Percentiles rank a stretch among this genome's conserved stretches.
Conservation (phyloP, 2,329 filamentous ascomycete genomes). For the Elsinoe perseae region DNA sequence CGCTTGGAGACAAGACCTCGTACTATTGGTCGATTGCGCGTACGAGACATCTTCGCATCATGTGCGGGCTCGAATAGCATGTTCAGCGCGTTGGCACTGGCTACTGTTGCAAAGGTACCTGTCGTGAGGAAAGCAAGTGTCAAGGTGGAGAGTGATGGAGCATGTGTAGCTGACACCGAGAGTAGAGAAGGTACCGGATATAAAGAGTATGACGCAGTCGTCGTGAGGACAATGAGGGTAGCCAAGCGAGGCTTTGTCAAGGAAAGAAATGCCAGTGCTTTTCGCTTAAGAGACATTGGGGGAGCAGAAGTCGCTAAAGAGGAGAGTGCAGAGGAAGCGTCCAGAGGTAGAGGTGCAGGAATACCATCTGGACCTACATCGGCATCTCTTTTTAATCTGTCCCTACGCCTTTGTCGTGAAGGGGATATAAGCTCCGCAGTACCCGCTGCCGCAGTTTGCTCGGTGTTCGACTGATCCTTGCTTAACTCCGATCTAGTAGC, state of each 20-base stretch:
- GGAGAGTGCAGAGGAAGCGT: slow-evolving; percentile 55
- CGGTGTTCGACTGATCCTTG: background rate
- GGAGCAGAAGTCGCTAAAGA: slow-evolving; percentile 50
- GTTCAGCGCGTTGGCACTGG: slow-evolving; percentile 87
- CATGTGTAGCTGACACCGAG: slow-evolving; percentile 55
- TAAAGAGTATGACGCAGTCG: slow-evolving; percentile 83
- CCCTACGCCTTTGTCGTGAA: slow-evolving; percentile 29
- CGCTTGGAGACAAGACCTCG: slow-evolving; percentile 65
- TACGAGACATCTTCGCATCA: slow-evolving; percentile 90
- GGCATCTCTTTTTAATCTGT: slow-evolving; percentile 27
- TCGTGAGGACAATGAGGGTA: slow-evolving; percentile 81
- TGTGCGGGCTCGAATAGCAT: slow-evolving; percentile 92
- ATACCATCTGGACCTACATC: slow-evolving; percentile 17
- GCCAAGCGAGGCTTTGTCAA: slow-evolving; percentile 93
- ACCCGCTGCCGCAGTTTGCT: background rate
- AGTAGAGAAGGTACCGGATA: slow-evolving; percentile 89
- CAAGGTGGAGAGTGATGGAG: slow-evolving; percentile 78
- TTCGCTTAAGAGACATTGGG: slow-evolving; percentile 52
- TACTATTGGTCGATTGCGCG: slow-evolving; percentile 81
- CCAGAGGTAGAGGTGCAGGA: slow-evolving; percentile 40
- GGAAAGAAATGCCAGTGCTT: slow-evolving; percentile 73
- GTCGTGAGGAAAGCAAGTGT: slow-evolving; percentile 87
- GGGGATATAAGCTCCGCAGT: slow-evolving; percentile 20
- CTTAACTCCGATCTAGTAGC: background rate
- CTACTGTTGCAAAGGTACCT: slow-evolving; percentile 81